These are phyloP conservation scores for Aspergillus neoniger DNA, from an alignment of 2,329 filamentous ascomycete genomes.

Conservation along the genomic window DNA sequence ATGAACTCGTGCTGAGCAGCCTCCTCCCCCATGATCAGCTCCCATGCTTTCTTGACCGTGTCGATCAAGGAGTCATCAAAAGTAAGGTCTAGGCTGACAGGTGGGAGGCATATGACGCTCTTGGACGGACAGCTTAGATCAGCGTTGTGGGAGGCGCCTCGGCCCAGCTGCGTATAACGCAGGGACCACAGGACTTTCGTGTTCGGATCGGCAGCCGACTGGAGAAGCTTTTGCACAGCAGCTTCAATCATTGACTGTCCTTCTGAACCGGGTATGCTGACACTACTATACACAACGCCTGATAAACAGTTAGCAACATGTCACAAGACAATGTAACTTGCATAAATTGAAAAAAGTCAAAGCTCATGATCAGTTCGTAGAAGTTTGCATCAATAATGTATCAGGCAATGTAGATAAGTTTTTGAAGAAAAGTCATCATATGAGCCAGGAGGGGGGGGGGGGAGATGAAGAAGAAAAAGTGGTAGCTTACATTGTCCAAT, in stretches of 20 bases:
- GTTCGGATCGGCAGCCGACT: slow-evolving; percentile 27
- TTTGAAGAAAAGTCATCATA: slow-evolving; percentile 74
- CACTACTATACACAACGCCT: slow-evolving; percentile 63
- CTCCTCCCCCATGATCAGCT: slow-evolving; percentile 58
- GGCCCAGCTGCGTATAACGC: slow-evolving; percentile 53
- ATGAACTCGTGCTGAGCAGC: slow-evolving; percentile 64
- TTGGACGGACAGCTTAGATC: slow-evolving; percentile 34
- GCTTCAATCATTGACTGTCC: slow-evolving; percentile 45
- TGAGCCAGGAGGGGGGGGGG: slow-evolving; percentile 41
- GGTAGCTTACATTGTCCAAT: slow-evolving; percentile 78
- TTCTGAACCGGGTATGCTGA: slow-evolving; percentile 38
- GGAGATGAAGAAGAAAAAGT: slow-evolving; percentile 15
- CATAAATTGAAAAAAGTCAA: slow-evolving; percentile 11
- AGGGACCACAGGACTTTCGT: slow-evolving; percentile 55
- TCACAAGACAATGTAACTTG: slow-evolving; percentile 22
- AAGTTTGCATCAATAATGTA: slow-evolving; percentile 81
- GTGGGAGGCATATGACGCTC: slow-evolving; percentile 59
- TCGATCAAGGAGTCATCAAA: slow-evolving; percentile 73
- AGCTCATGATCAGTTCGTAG: slow-evolving; percentile 72
- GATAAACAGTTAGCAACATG: slow-evolving; percentile 38
- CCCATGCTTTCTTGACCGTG: slow-evolving; percentile 71
- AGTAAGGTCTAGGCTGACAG: slow-evolving; percentile 64
- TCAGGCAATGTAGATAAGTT: slow-evolving; percentile 99
- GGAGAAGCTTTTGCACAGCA: slow-evolving; percentile 46
- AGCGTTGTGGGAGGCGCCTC: slow-evolving; percentile 17